These are phyloP conservation scores for Ascochyta koolunga DNA, from an alignment of 2,329 filamentous ascomycete species.

Conservation along the genomic window DNA sequence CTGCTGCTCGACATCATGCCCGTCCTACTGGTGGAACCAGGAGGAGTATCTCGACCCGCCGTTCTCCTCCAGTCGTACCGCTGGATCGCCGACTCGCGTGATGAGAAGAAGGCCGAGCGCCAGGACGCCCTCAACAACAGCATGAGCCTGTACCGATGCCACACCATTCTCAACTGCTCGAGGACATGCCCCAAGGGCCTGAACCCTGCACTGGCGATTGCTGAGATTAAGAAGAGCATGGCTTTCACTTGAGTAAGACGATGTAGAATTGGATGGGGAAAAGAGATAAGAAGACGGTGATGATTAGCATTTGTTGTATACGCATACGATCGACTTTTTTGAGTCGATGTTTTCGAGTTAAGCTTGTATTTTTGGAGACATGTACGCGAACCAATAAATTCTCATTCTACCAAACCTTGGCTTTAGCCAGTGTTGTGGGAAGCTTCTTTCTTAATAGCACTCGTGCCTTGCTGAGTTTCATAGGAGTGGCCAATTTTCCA, in stretches of 20 bases:
- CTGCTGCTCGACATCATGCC: conserved; percentile 98
- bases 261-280: too few relatives aligned
- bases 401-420: conserved; percentile 9
- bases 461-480: background rate
- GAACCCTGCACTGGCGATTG: conserved; percentile 93
- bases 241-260: conserved; percentile 56
- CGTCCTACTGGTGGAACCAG: conserved; percentile 99
- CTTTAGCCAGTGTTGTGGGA: background rate
- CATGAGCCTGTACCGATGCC: conserved; percentile 98
- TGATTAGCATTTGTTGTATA: conserved; percentile 20
- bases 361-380: conserved; percentile 27
- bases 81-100: conserved; percentile 94
- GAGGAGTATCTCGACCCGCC: conserved; percentile 97
- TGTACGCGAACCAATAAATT: conserved; percentile 28
- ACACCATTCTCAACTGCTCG: conserved; percentile 99
- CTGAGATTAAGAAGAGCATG: conserved; percentile 98
- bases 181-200: conserved; percentile 97
- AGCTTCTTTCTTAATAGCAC: background rate
- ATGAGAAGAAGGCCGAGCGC: conserved; percentile 85
- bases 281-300: background rate
- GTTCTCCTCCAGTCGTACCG: conserved; percentile 97
- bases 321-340: conserved; percentile 15
- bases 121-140: conserved; percentile 95
- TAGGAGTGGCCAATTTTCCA: background rate
- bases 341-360: conserved; percentile 17